A percentile compares a stretch with the other conserved stretches of the same genome.
Evolutionary conservation across 2,329 filamentous ascomycete genomes (phyloP).

Genomic region (Chrysosporium keratinophilum): DNA sequence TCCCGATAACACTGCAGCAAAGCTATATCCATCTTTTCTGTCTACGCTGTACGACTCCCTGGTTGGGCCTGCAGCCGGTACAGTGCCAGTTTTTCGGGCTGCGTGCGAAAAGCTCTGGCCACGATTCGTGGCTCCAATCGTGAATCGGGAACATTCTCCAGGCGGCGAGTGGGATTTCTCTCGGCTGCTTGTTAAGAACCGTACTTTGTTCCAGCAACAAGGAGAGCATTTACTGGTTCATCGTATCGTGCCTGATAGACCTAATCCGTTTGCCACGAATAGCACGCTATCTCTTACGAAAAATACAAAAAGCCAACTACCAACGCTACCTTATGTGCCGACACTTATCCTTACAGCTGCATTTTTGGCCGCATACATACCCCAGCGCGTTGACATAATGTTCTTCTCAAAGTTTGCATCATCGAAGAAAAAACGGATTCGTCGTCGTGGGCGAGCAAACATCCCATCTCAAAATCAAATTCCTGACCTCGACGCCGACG

Average conservation of each 20-base stretch:
- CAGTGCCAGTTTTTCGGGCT: slow-evolving; percentile 60
- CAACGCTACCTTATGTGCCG: slow-evolving; percentile 38
- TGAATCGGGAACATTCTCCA: slow-evolving; percentile 50
- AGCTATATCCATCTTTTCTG: slow-evolving; percentile 57
- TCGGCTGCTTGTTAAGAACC: slow-evolving; percentile 56
- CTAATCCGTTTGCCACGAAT: slow-evolving; percentile 8
- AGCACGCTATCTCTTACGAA: slow-evolving; percentile 11
- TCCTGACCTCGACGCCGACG: slow-evolving; percentile 20
- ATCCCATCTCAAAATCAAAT: neutral
- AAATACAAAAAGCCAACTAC: slow-evolving; percentile 17
- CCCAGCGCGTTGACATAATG: slow-evolving; percentile 38
- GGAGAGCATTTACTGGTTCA: slow-evolving; percentile 37
- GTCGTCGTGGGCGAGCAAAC: slow-evolving; percentile 28
- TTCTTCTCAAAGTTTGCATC: slow-evolving; percentile 43
- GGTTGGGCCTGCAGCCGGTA: slow-evolving; percentile 66
- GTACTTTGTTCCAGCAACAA: slow-evolving; percentile 37
- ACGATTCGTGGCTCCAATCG: slow-evolving; percentile 67
- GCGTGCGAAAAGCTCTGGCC: slow-evolving; percentile 72
- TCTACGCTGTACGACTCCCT: slow-evolving; percentile 80
- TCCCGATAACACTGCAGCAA: slow-evolving; percentile 22
- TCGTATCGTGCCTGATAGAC: slow-evolving; percentile 26
- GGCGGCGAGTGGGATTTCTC: slow-evolving; percentile 67
- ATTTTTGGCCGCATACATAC: slow-evolving; percentile 40
- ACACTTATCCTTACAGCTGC: slow-evolving; percentile 39
- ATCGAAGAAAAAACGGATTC: slow-evolving; percentile 36